Evolutionary conservation across 345 rosid species (phyloP).

Genomic region (Microcos paniculata): DNA sequence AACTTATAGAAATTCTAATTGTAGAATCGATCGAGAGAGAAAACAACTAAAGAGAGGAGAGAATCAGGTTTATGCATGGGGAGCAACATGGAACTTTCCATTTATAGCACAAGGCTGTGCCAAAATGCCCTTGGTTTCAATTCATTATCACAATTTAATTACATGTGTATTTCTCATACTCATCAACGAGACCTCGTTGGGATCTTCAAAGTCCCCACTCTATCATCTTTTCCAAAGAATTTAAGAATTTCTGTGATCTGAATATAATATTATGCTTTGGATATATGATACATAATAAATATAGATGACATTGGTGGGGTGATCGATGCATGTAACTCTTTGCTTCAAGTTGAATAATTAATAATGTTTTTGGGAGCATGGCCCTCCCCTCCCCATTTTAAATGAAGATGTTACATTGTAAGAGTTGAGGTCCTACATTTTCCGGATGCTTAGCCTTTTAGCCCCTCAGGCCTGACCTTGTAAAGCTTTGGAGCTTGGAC

Average conservation of each 20-base stretch:
- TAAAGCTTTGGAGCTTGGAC: too few relatives aligned
- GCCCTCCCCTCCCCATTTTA: conserved; percentile 6
- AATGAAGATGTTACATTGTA: not conserved
- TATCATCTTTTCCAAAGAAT: not conserved
- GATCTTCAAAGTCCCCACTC: not conserved
- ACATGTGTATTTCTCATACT: not conserved
- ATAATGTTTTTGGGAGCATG: conserved; percentile 1
- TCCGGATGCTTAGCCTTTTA: not conserved
- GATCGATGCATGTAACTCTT: not conserved
- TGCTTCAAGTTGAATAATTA: not conserved
- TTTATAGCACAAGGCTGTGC: conserved; percentile 28
- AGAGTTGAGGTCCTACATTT: conserved; percentile 8
- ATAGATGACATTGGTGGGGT: conserved; percentile 4
- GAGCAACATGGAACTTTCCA: conserved; percentile 10
- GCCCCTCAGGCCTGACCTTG: not conserved
- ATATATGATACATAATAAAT: not conserved
- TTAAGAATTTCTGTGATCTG: conserved; percentile 7
- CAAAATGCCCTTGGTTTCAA: conserved; percentile 28
- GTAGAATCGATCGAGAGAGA: not conserved
- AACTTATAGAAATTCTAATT: too few relatives aligned
- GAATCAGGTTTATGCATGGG: conserved; percentile 24
- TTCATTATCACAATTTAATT: not conserved
- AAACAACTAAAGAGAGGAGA: not conserved
- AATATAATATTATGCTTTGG: not conserved
- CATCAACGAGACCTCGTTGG: not conserved